A percentile compares a stretch with the other conserved stretches of the same genome.
Evolutionary conservation across 176 grass and related monocot genomes (phyloP).

Genomic region (Triticum urartu): DNA sequence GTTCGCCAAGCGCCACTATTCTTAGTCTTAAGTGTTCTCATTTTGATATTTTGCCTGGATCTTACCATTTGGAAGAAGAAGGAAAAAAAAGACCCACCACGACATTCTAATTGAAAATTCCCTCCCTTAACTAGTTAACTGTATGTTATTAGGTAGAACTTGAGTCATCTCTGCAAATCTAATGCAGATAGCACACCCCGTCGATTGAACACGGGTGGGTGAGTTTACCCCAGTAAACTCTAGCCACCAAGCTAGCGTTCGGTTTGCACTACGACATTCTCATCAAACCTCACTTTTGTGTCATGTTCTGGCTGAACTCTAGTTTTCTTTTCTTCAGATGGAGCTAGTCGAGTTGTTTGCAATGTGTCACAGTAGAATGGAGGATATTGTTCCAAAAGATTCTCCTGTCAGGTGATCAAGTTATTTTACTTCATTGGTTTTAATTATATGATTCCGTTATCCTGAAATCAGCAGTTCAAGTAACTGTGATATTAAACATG

Average conservation of each 20-base stretch:
- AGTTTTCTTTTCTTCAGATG: slow-evolving; percentile 34
- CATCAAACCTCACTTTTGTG: not conserved
- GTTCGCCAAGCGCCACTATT: not conserved
- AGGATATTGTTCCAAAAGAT: slow-evolving; percentile 73
- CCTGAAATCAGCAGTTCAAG: slow-evolving; percentile 9
- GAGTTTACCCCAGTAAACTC: too few relatives aligned
- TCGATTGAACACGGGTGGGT: too few relatives aligned
- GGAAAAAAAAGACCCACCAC: not conserved
- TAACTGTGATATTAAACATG: not conserved
- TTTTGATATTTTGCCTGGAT: not conserved
- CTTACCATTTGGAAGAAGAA: slow-evolving; percentile 9
- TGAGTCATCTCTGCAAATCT: too few relatives aligned
- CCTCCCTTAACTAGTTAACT: too few relatives aligned
- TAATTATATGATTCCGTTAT: not conserved
- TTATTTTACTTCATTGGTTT: not conserved
- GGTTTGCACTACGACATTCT: not conserved
- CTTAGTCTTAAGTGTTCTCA: not conserved
- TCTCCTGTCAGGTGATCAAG: slow-evolving; percentile 60
- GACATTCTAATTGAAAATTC: too few relatives aligned
- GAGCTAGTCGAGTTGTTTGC: slow-evolving; percentile 67
- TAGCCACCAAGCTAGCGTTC: too few relatives aligned
- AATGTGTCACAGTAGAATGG: slow-evolving; percentile 83
- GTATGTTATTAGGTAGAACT: too few relatives aligned
- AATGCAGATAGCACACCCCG: too few relatives aligned
- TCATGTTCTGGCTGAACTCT: not conserved